Conservation (phyloP, 129 eudicot genomes). For the Heracleum sosnowskyi region DNA sequence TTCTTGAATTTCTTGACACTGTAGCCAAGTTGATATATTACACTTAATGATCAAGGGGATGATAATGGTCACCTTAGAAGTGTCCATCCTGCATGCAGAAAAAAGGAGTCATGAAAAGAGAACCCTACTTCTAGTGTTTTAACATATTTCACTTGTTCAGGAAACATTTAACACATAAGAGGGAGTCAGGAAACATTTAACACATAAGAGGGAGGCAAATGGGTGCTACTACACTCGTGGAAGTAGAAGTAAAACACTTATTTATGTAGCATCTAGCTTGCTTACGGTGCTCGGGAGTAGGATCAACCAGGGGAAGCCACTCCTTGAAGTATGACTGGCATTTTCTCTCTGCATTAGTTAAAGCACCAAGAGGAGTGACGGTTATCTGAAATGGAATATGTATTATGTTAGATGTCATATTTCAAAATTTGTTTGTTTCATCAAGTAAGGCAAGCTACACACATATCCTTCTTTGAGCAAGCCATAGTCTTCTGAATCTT, state of each 20-base stretch:
- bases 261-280: too few species aligned
- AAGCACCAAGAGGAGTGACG: slow-evolving; percentile 78
- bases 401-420: not conserved
- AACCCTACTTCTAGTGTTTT: not conserved
- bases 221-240: too few species aligned
- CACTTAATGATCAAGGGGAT: not conserved
- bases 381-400: slow-evolving; percentile 54
- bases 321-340: slow-evolving; percentile 45
- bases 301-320: slow-evolving; percentile 52
- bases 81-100: not conserved
- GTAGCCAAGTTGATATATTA: not conserved
- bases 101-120: not conserved
- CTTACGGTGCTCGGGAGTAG: slow-evolving; percentile 31
- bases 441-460: slow-evolving; percentile 14
- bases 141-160: not conserved
- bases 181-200: too few species aligned
- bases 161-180: too few species aligned
- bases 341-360: slow-evolving; percentile 52
- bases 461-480: slow-evolving; percentile 71
- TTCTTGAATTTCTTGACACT: not conserved
- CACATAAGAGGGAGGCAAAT: too few species aligned
- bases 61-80: not conserved
- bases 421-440: not conserved
- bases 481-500: slow-evolving; percentile 42
- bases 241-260: not conserved